These are phyloP conservation scores for Globisporangium emineosum DNA, from an alignment of 352 stramenopile species.

Conservation along the genomic window DNA sequence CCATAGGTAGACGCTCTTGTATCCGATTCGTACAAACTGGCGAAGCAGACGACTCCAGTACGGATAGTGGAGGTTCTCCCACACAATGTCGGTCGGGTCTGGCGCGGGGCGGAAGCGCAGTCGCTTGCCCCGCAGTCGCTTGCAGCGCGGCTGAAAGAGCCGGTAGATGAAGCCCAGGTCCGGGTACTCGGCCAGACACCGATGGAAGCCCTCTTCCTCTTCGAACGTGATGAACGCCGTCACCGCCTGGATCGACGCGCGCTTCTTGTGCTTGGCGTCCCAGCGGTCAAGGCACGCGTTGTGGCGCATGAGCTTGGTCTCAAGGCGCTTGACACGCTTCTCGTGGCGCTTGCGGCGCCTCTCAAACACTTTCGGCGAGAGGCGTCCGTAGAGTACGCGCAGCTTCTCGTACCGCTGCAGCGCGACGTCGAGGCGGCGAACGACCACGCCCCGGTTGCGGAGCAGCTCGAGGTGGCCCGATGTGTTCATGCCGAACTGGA, in stretches of 20 bases:
- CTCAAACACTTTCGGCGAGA: slow-evolving; percentile 37
- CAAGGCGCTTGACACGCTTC: slow-evolving; percentile 40
- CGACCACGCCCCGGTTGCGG: slow-evolving; percentile 49
- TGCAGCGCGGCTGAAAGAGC: slow-evolving; percentile 62
- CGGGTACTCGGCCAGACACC: slow-evolving; percentile 76
- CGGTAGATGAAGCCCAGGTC: slow-evolving; percentile 70
- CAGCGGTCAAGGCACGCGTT: slow-evolving; percentile 34
- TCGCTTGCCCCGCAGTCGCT: slow-evolving; percentile 67
- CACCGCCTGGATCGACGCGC: slow-evolving; percentile 42
- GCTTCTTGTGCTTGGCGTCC: slow-evolving; percentile 20
- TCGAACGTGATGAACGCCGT: slow-evolving; percentile 86
- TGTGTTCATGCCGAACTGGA: slow-evolving; percentile 76
- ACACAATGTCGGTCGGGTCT: slow-evolving; percentile 82
- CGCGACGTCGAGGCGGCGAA: slow-evolving; percentile 60
- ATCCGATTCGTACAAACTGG: slow-evolving; percentile 38
- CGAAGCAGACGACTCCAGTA: slow-evolving; percentile 56
- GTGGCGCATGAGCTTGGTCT: slow-evolving; percentile 41
- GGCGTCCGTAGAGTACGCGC: slow-evolving; percentile 42
- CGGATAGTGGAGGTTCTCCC: slow-evolving; percentile 77
- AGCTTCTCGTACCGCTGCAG: slow-evolving; percentile 70
- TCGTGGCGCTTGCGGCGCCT: slow-evolving; percentile 41
- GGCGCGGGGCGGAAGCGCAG: slow-evolving; percentile 67
- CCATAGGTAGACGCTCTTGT: background rate
- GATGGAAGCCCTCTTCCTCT: slow-evolving; percentile 74
- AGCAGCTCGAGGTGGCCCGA: slow-evolving; percentile 63